Evolutionary conservation across 2,329 filamentous ascomycete species (phyloP), one percentile per base, ranked within the genome.

Genomic region (Colletotrichum abscissum): DNA sequence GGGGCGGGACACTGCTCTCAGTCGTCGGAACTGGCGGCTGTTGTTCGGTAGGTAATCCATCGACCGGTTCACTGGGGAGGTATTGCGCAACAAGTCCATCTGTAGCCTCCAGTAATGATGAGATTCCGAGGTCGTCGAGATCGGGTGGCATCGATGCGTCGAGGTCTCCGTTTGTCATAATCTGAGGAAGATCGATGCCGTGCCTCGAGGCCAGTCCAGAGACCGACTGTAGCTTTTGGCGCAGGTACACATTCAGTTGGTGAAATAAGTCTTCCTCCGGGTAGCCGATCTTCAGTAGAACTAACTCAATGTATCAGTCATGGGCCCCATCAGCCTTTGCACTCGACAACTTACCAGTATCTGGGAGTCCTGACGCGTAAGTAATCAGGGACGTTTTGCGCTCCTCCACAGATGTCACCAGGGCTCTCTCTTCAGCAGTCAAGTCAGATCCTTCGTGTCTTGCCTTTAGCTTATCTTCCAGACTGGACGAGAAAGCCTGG

Each of bases 401-500:
- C 24, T 78, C 77, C 56, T 81, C 78, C 7, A 83, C 78, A 12
- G 80, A 78, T 5, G 78, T 76, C 9, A 84, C 75, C 33, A 85
- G 80, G 9, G 78, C 78, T 56, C 80, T 78, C 67, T 84, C 82
- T 30, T 82, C 78, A 75, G 82, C 75, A 73, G 78, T 82, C 22
- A 82, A 74, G 65, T 81, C 79, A 26, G 77, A 74, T 19, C 78
- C 78, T 3, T 78, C 79, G 62, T 81, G 80, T 42, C 82, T 77
- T 24, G 77, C 77, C 12, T 79, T 83, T 59, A 88, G 76, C 57
- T 83, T 82, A 12, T 85, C 84, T 30, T 92, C 86, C 2, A 93
- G 81, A 5, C 92, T 84, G 9, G 87, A 83, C 7, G 88, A 85
- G 46, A 94, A 86, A 3, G 90, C 85, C 66, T 90, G 87, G 12